Evolutionary conservation across 169 alveolate genomes (phyloP).

Genomic region (Babesia caballi): DNA sequence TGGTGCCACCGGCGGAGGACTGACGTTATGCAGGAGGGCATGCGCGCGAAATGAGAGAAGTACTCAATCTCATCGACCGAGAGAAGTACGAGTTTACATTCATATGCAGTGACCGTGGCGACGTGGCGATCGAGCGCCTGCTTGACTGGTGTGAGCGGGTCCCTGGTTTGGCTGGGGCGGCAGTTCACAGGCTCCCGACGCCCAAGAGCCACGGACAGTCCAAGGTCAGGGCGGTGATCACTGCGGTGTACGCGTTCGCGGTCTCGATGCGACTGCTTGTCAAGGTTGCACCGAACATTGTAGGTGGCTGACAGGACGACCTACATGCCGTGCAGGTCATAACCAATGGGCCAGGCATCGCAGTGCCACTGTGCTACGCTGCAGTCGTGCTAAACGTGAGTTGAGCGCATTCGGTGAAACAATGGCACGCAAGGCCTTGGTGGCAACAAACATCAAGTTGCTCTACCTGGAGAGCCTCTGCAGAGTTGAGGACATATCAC

Average conservation of each 20-base stretch:
- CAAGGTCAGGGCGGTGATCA: not conserved
- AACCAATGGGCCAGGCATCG: conserved; percentile 60
- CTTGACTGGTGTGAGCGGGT: not conserved
- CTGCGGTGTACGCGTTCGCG: not conserved
- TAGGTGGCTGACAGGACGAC: not conserved
- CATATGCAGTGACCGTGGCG: not conserved
- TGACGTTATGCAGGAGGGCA: conserved; percentile 34
- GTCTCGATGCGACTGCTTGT: not conserved
- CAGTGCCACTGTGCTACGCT: conserved; percentile 47
- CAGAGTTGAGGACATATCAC: conserved; percentile 42
- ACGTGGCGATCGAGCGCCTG: not conserved
- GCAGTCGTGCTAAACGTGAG: conserved; percentile 24
- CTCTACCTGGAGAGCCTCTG: conserved; percentile 44
- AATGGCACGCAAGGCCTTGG: not conserved
- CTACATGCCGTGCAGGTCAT: not conserved
- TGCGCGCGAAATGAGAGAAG: conserved; percentile 51
- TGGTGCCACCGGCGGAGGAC: not conserved
- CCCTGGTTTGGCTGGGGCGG: no score
- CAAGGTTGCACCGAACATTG: conserved; percentile 31
- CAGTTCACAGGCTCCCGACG: not conserved
- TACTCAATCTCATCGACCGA: not conserved
- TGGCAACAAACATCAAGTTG: conserved; percentile 24
- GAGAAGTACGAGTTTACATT: conserved; percentile 15
- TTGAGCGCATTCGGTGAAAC: not conserved
- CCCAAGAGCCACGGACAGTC: not conserved